Conservation (phyloP, 176 grass and related monocot species). For the Rhynchospora pubera region DNA sequence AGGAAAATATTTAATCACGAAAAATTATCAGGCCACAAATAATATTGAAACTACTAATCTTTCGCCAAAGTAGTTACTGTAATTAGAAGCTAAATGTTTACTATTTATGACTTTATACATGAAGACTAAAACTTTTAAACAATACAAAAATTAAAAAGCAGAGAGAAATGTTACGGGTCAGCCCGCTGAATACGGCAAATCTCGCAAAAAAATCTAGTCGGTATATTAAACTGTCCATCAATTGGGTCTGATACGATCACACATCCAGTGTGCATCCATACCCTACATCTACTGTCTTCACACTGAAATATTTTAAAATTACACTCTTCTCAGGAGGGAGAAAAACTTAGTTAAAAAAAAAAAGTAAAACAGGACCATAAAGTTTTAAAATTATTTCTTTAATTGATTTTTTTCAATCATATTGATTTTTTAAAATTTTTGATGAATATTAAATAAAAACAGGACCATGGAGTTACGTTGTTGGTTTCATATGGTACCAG, state of each 20-base stretch:
- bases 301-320: slow-evolving; percentile 47
- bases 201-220: slow-evolving; percentile 74
- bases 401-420: too few species aligned
- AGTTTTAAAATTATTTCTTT: background rate
- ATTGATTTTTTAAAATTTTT: too few species aligned
- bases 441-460: too few species aligned
- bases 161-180: slow-evolving; percentile 56
- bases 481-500: background rate
- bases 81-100: background rate
- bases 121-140: background rate
- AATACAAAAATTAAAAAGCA: slow-evolving; percentile 9
- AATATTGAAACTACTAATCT: background rate
- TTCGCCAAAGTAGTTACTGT: background rate
- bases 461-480: background rate
- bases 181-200: slow-evolving; percentile 67
- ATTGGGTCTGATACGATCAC: slow-evolving; percentile 73
- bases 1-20: slow-evolving; percentile 4
- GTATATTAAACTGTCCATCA: slow-evolving; percentile 45
- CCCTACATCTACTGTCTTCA: slow-evolving; percentile 53
- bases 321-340: background rate
- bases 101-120: background rate
- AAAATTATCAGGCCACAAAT: background rate
- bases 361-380: background rate
- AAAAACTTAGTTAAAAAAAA: background rate
- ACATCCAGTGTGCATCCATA: slow-evolving; percentile 74